phyloP scores from a whole-genome alignment of 768 basidiomycete genomes.

The Phlegmacium glaucopus region DNA sequence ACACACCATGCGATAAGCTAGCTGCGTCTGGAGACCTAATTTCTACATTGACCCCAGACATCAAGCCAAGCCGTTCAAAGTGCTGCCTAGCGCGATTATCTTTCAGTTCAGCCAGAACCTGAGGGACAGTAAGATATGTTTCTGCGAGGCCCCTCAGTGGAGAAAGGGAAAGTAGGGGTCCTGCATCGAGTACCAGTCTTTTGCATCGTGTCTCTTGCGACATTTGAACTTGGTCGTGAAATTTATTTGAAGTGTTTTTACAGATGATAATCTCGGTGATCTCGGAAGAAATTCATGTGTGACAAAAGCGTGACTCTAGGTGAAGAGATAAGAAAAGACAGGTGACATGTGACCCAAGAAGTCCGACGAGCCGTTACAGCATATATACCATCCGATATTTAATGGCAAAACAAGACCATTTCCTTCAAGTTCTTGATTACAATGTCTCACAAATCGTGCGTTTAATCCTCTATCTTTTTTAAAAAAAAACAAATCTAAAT shows the following conservation, averaged over 20 bases:
- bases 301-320: too few species aligned
- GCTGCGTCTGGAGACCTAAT: slow-evolving; percentile 67
- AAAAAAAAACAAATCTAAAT: slow-evolving; percentile 4
- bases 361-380: too few species aligned
- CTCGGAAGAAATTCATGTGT: not conserved
- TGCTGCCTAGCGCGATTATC: slow-evolving; percentile 87
- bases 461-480: not conserved
- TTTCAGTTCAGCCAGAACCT: slow-evolving; percentile 86
- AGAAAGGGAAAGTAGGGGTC: slow-evolving; percentile 84
- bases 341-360: too few species aligned
- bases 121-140: slow-evolving; percentile 83
- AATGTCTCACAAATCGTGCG: slow-evolving; percentile 47
- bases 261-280: too few species aligned
- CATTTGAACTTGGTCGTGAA: not conserved
- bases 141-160: slow-evolving; percentile 88
- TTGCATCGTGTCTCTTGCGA: slow-evolving; percentile 52
- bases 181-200: slow-evolving; percentile 89
- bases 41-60: slow-evolving; percentile 72
- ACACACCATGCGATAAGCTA: slow-evolving; percentile 61
- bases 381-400: too few species aligned
- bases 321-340: too few species aligned
- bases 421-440: too few species aligned
- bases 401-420: too few species aligned
- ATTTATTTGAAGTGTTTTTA: not conserved
- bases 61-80: slow-evolving; percentile 72